Evolutionary conservation across 1,284 basidiomycete species (phyloP), one percentile per base, ranked within the genome.

Genomic region (Ganoderma lucidum): DNA sequence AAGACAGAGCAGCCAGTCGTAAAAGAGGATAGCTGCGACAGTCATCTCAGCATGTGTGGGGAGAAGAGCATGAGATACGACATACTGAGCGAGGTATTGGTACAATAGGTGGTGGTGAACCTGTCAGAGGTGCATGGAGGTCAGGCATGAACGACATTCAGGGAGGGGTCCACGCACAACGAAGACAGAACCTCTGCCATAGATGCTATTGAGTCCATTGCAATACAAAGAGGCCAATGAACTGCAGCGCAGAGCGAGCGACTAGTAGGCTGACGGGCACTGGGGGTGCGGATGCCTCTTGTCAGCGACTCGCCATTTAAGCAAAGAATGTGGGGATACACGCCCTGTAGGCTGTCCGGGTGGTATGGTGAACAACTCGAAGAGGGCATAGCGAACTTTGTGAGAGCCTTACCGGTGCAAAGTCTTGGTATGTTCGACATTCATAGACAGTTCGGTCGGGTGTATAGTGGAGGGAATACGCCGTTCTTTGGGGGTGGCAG

Each of bases 1-100:
- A 19, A 56, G 32, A 12, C 53, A 56, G 30, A 56, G 53, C 2
- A 56, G 53, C 53, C 53, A 56, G 53, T 56, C 53, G 15, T 35
- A 56, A 14, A 56, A 35, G 15, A 56, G 30, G 30, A 56, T 35
- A 30, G 32, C 53, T 56, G 6, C 5, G 53, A 17, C 5, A 6
- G 15, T 9, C 5, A 30, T 12, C 6, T 56, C 15, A 56, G 53
- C 17, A 35, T 28, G 2, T 15, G 30, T 5, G 6, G 14, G 30
- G 15, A 35, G 32, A 56, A 19, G 14, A 28, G 30, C 2, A 15
- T 17, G 15, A 17, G 6, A 9, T 32, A 15, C 3, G 2, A 35
- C 14, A 32, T 56, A 56, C 53, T 56, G 53, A 56, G 32, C 30
- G 53, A 32, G 3, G 53, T 35, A 14, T 56, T 56, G 14, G 30